These are phyloP conservation scores for Whalleya microplaca DNA, from an alignment of 2,329 filamentous ascomycete species.

Conservation along the genomic window DNA sequence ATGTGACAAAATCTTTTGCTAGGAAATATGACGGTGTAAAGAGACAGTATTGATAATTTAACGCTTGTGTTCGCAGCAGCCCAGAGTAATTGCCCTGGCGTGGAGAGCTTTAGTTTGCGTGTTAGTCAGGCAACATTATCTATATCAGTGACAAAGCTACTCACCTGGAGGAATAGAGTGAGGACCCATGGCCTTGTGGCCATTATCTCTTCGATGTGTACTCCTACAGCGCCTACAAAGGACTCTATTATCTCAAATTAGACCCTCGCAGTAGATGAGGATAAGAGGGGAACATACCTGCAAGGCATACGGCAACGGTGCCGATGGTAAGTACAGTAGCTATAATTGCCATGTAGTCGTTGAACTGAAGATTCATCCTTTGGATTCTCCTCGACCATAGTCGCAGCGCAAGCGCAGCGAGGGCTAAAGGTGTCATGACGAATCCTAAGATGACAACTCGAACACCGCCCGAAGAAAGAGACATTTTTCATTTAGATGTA, in stretches of 20 bases:
- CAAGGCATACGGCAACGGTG: background rate
- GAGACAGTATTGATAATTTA: constrained; percentile 21
- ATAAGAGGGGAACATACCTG: background rate
- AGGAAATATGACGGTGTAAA: constrained; percentile 21
- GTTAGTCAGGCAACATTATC: background rate
- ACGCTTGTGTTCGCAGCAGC: constrained; percentile 19
- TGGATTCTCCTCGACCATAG: constrained; percentile 17
- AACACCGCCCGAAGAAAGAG: background rate
- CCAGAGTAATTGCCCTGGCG: constrained; percentile 11
- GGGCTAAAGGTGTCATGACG: constrained; percentile 1
- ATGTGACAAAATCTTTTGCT: background rate
- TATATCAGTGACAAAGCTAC: background rate
- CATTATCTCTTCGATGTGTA: background rate
- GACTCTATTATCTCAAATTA: background rate
- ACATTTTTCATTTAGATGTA: constrained; percentile 1
- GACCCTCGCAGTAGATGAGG: too few relatives aligned
- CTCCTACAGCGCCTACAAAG: constrained; percentile 1
- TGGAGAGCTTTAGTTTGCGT: background rate
- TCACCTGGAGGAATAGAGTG: background rate
- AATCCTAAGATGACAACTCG: constrained; percentile 2
- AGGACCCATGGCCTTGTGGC: background rate
- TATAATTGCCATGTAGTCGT: constrained; percentile 20
- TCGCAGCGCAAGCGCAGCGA: constrained; percentile 10
- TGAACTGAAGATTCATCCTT: constrained; percentile 10
- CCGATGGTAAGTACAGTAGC: constrained; percentile 4